Evolutionary conservation across 2,329 filamentous ascomycete genomes (phyloP).

Genomic region (Pezicula carpinea): DNA sequence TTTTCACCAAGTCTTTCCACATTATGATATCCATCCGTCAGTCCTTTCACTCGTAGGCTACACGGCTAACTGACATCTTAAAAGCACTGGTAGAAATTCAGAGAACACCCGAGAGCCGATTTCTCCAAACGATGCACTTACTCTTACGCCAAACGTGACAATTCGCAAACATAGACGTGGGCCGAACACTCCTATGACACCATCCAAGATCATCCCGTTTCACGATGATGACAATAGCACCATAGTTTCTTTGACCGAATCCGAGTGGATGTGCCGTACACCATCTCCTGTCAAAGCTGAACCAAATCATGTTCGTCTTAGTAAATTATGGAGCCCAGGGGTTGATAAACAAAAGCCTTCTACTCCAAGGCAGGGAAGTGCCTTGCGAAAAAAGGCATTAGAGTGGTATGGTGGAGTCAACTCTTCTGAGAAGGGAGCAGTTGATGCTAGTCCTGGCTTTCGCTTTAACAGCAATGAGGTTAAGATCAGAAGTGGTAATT

Average conservation of each 20-base stretch:
- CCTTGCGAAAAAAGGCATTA: conserved; percentile 1
- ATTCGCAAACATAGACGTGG: background rate
- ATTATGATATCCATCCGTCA: no score
- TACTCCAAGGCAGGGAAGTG: background rate
- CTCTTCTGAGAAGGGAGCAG: background rate
- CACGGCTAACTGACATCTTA: no score
- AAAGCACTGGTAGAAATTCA: conserved; percentile 1
- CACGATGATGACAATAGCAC: conserved; percentile 5
- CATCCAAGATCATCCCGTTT: background rate
- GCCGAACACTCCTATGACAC: background rate
- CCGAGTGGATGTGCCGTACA: conserved; percentile 22
- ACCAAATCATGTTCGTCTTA: conserved; percentile 1
- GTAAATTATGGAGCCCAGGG: conserved; percentile 5
- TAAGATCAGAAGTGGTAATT: conserved; percentile 8
- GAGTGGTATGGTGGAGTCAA: conserved; percentile 2
- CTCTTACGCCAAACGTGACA: background rate
- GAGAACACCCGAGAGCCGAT: background rate
- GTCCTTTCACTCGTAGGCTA: no score
- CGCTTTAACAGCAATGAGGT: background rate
- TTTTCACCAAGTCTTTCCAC: no score
- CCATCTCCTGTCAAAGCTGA: conserved; percentile 11
- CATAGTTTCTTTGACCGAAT: conserved; percentile 17
- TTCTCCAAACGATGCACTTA: background rate
- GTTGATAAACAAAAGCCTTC: background rate
- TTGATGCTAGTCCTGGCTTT: background rate